phyloP scores from a whole-genome alignment of 176 grass and related monocot species.

The Avena atlantica region DNA sequence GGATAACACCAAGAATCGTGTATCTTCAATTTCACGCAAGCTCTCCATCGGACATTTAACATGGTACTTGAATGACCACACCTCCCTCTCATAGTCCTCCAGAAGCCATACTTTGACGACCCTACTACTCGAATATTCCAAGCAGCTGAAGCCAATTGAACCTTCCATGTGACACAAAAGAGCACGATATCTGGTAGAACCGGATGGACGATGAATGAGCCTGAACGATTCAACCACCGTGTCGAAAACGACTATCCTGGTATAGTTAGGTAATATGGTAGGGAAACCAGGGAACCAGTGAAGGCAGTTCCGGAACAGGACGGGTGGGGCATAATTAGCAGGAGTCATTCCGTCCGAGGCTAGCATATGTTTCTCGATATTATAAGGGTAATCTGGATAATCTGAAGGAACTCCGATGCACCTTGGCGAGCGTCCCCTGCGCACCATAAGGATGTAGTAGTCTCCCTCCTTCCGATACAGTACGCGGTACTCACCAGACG shows the following conservation, averaged over 20 bases:
- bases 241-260: not conserved
- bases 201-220: not conserved
- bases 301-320: not conserved
- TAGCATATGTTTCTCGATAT: not conserved
- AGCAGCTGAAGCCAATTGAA: not conserved
- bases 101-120: not conserved
- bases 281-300: not conserved
- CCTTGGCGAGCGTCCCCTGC: not conserved
- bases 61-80: constrained; percentile 4
- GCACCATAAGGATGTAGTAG: not conserved
- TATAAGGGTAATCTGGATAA: not conserved
- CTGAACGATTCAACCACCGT: constrained; percentile 2
- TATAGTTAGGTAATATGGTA: not conserved
- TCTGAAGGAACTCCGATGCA: not conserved
- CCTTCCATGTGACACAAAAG: not conserved
- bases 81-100: not conserved
- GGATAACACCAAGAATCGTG: not conserved
- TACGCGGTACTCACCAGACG: not conserved
- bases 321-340: not conserved
- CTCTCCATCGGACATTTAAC: not conserved
- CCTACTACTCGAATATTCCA: not conserved
- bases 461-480: not conserved
- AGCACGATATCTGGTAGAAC: not conserved
- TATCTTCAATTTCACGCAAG: not conserved
- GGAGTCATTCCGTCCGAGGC: not conserved